A percentile compares a stretch with the other conserved stretches of the same genome.
Conservation (phyloP, 2,329 filamentous ascomycete genomes). For the Elsinoe necatrix region DNA sequence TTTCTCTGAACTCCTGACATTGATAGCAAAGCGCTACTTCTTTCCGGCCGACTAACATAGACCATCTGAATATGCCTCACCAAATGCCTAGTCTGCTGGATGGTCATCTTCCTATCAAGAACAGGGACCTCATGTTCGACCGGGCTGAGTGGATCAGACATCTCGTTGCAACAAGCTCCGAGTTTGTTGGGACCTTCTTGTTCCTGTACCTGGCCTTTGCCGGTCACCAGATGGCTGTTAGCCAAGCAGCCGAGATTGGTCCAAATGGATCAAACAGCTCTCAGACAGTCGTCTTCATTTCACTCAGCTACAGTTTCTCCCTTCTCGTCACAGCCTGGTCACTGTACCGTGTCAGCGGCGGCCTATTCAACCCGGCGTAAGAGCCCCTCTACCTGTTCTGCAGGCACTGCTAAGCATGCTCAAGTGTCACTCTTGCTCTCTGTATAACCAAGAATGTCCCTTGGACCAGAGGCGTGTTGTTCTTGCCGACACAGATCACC, state of each 20-base stretch:
- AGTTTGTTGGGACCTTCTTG: slow-evolving; percentile 31
- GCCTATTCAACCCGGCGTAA: slow-evolving; percentile 23
- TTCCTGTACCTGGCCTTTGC: slow-evolving; percentile 30
- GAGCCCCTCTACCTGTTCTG: neutral
- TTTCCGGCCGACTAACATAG: too few species aligned
- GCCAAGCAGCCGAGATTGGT: slow-evolving; percentile 19
- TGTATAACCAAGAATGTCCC: slow-evolving; percentile 24
- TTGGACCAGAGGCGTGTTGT: slow-evolving; percentile 22
- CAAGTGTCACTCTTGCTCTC: slow-evolving; percentile 26
- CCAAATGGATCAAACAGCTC: slow-evolving; percentile 20
- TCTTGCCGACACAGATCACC: slow-evolving; percentile 27
- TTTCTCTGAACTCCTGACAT: too few species aligned
- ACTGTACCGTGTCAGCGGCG: slow-evolving; percentile 26
- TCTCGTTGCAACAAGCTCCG: slow-evolving; percentile 21
- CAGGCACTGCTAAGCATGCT: neutral
- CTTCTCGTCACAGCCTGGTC: slow-evolving; percentile 27
- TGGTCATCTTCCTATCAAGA: neutral
- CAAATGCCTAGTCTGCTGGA: neutral
- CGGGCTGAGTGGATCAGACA: slow-evolving; percentile 14
- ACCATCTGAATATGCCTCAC: neutral
- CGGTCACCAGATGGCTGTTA: slow-evolving; percentile 23
- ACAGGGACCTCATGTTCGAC: neutral
- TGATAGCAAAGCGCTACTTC: too few species aligned
- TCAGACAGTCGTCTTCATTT: slow-evolving; percentile 25
- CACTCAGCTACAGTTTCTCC: slow-evolving; percentile 25